These are phyloP conservation scores for Pyronema domesticum DNA, from an alignment of 495 filamentous ascomycete species.

Conservation along the genomic window DNA sequence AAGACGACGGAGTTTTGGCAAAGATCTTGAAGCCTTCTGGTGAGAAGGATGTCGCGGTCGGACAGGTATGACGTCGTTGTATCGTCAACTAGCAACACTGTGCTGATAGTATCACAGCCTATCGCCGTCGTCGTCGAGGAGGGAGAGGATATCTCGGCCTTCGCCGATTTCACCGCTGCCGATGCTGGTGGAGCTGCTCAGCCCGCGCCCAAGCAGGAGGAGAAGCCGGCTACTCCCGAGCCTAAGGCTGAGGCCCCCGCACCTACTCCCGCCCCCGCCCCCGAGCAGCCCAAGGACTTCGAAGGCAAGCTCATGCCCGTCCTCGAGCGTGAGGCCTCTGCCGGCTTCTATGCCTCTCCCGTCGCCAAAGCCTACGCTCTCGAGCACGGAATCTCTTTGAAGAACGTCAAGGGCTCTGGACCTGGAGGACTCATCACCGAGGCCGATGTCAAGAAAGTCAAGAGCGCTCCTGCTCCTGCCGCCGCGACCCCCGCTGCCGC, in stretches of 20 bases:
- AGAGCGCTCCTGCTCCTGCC: slow-evolving; percentile 30
- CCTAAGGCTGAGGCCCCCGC: slow-evolving; percentile 24
- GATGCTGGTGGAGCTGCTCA: slow-evolving; percentile 78
- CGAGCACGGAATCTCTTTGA: slow-evolving; percentile 68
- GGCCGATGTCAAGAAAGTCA: slow-evolving; percentile 77
- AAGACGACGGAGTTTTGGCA: slow-evolving; percentile 90
- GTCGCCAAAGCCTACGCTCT: slow-evolving; percentile 64
- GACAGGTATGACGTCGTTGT: slow-evolving; percentile 52
- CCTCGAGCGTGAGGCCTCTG: slow-evolving; percentile 53
- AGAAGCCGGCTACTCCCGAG: slow-evolving; percentile 41
- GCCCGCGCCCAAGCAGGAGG: slow-evolving; percentile 45
- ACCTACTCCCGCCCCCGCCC: slow-evolving; percentile 29
- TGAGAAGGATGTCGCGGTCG: slow-evolving; percentile 87
- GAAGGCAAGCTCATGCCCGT: slow-evolving; percentile 64
- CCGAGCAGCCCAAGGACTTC: slow-evolving; percentile 51
- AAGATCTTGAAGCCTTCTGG: slow-evolving; percentile 88
- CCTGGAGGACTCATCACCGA: slow-evolving; percentile 76
- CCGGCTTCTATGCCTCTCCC: slow-evolving; percentile 37
- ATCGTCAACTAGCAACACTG: slow-evolving; percentile 5
- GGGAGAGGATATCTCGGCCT: slow-evolving; percentile 64
- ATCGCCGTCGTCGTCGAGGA: slow-evolving; percentile 93
- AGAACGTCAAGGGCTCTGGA: slow-evolving; percentile 71
- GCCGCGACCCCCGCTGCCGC: slow-evolving; percentile 33
- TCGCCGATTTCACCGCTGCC: slow-evolving; percentile 69
- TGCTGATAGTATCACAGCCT: slow-evolving; percentile 44